Percentiles rank a stretch among this genome's conserved stretches.
phyloP scores from a whole-genome alignment of 2,329 filamentous ascomycete genomes.

The Aspergillus versicolor region DNA sequence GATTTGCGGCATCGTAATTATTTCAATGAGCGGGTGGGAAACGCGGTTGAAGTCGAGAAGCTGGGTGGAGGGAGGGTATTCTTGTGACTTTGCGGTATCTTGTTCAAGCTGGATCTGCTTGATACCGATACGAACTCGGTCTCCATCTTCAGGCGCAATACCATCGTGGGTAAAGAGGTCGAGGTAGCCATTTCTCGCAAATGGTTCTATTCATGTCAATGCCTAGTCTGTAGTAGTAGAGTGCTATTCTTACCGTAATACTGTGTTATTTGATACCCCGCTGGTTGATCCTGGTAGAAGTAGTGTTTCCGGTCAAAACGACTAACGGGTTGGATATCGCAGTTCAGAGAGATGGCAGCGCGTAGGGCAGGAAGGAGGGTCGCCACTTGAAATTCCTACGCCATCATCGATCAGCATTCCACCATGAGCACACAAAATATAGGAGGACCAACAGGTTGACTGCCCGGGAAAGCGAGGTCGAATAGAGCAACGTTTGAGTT shows the following conservation, averaged over 20 bases:
- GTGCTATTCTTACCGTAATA: constrained; percentile 63
- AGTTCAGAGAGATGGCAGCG: constrained; percentile 80
- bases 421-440: not conserved
- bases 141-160: constrained; percentile 71
- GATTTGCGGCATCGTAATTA: constrained; percentile 88
- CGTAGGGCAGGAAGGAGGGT: constrained; percentile 86
- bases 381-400: constrained; percentile 69
- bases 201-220: constrained; percentile 48
- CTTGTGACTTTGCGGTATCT: constrained; percentile 91
- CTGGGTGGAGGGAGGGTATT: constrained; percentile 69
- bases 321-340: constrained; percentile 72
- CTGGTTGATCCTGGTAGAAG: constrained; percentile 97
- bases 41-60: constrained; percentile 94
- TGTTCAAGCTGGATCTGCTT: constrained; percentile 97
- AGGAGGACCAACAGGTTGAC: constrained; percentile 63
- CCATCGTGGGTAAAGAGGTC: constrained; percentile 72
- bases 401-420: constrained; percentile 3
- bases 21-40: constrained; percentile 86
- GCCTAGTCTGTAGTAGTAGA: not conserved
- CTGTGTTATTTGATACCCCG: constrained; percentile 96
- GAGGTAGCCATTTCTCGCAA: constrained; percentile 69
- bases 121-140: constrained; percentile 72
- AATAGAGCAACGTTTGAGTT: constrained; percentile 89
- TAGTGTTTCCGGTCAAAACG: constrained; percentile 97
- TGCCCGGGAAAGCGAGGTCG: constrained; percentile 84